These are phyloP conservation scores for Botrytis byssoidea DNA, from an alignment of 2,329 filamentous ascomycete species.

Conservation along the genomic window DNA sequence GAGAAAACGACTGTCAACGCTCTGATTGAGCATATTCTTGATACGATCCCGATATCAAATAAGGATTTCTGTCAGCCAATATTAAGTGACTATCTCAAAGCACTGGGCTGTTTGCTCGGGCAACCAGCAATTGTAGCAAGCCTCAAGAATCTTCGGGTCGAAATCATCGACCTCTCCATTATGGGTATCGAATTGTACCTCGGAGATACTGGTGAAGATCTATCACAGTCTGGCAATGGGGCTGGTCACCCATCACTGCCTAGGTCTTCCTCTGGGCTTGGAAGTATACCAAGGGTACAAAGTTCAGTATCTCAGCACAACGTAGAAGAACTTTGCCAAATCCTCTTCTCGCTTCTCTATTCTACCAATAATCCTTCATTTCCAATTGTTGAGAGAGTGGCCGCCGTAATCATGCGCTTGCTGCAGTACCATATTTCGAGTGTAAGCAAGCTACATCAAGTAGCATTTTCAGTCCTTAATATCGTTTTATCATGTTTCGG, in stretches of 20 bases:
- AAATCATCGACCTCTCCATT: slow-evolving; percentile 55
- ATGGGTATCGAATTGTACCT: slow-evolving; percentile 57
- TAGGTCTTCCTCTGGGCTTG: slow-evolving; percentile 6
- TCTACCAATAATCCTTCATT: slow-evolving; percentile 67
- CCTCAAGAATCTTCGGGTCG: slow-evolving; percentile 53
- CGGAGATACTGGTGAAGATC: slow-evolving; percentile 26
- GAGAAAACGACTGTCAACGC: slow-evolving; percentile 75
- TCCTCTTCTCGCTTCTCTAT: slow-evolving; percentile 61
- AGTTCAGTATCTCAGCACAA: slow-evolving; percentile 38
- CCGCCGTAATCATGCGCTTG: slow-evolving; percentile 57
- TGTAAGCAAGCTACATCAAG: slow-evolving; percentile 63
- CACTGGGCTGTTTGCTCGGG: slow-evolving; percentile 66
- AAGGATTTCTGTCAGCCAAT: slow-evolving; percentile 68
- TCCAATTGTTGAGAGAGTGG: slow-evolving; percentile 54
- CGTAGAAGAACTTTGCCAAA: slow-evolving; percentile 59
- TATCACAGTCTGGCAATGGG: slow-evolving; percentile 28
- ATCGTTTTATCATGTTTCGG: slow-evolving; percentile 62
- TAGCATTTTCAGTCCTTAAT: slow-evolving; percentile 76
- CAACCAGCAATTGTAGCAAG: slow-evolving; percentile 79
- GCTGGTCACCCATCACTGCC: slow-evolving; percentile 29
- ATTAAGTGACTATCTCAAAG: slow-evolving; percentile 74
- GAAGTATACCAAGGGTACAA: slow-evolving; percentile 33
- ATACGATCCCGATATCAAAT: slow-evolving; percentile 63
- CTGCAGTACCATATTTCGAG: slow-evolving; percentile 58
- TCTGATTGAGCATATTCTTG: slow-evolving; percentile 77